Conservation (phyloP, 176 grass and related monocot species). For the Leersia perrieri region DNA sequence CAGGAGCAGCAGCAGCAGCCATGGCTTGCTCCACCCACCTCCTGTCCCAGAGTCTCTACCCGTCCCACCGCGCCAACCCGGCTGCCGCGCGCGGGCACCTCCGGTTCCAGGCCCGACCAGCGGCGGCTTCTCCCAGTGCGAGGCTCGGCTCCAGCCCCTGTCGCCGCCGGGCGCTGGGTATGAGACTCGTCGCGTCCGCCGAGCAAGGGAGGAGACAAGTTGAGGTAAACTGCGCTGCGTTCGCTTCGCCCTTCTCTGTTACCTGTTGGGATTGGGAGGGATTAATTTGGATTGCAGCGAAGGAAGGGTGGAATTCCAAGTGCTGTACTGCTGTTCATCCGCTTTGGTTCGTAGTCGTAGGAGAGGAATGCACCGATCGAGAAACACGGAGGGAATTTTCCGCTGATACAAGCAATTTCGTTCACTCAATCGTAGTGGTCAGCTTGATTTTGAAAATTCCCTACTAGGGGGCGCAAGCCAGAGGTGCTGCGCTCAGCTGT, state of each 20-base stretch:
- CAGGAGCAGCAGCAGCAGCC: constrained; percentile 1
- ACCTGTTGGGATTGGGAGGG: background rate
- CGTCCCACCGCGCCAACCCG: constrained; percentile 8
- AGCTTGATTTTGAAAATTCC: background rate
- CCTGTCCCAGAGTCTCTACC: constrained; percentile 61
- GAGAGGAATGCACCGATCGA: background rate
- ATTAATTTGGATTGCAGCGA: background rate
- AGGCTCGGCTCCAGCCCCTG: constrained; percentile 16
- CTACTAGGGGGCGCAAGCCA: background rate
- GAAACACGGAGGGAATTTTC: background rate
- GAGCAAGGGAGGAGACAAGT: constrained; percentile 60
- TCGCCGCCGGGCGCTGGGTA: constrained; percentile 5
- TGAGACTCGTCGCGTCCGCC: constrained; percentile 49
- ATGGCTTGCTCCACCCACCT: constrained; percentile 72
- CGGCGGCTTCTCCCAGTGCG: constrained; percentile 2
- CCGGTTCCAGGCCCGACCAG: constrained; percentile 22
- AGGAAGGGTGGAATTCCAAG: background rate
- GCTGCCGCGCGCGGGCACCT: constrained; percentile 11
- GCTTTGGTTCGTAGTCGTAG: background rate
- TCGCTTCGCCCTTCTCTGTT: background rate
- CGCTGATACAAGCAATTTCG: background rate
- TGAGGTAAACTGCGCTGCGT: constrained; percentile 49
- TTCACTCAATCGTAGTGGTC: background rate
- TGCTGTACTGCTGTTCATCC: background rate
- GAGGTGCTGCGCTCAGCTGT: background rate